Percentiles rank a stretch among this genome's conserved stretches.
Conservation (phyloP, 208 protist species). For the Angomonas deanei region DNA sequence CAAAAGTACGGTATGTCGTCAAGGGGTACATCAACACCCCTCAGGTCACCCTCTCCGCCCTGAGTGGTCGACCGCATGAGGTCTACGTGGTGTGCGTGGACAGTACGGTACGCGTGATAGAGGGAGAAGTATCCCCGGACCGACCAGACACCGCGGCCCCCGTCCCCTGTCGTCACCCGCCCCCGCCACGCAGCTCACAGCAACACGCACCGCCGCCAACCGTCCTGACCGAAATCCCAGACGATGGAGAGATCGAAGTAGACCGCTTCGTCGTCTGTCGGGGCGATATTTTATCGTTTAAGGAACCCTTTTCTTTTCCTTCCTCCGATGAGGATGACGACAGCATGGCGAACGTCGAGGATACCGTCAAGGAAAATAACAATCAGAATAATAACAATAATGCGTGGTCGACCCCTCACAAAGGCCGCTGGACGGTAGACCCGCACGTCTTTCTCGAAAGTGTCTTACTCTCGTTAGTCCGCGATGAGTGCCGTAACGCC, state of each 20-base stretch:
- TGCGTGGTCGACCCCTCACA: background rate
- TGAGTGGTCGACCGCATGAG: constrained; percentile 24
- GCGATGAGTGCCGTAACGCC: constrained; percentile 63
- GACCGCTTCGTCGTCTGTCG: constrained; percentile 21
- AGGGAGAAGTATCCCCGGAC: constrained; percentile 7
- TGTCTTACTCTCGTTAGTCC: constrained; percentile 55
- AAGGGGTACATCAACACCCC: constrained; percentile 34
- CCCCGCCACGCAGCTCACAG: background rate
- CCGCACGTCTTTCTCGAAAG: constrained; percentile 36
- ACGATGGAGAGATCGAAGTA: constrained; percentile 6
- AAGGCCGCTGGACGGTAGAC: constrained; percentile 43
- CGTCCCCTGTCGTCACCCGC: constrained; percentile 1
- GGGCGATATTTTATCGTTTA: constrained; percentile 41
- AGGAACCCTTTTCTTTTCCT: background rate
- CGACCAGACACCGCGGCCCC: constrained; percentile 5
- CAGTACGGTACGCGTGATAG: constrained; percentile 35
- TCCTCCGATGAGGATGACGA: background rate
- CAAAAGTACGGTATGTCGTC: constrained; percentile 38
- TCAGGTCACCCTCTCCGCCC: constrained; percentile 15
- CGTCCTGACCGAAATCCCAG: background rate
- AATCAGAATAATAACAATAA: background rate
- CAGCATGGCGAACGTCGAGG: background rate
- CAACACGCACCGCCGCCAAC: background rate
- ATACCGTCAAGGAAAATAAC: background rate
- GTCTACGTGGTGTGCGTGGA: constrained; percentile 53